These are phyloP conservation scores for Xylaria curta DNA, from an alignment of 495 filamentous ascomycete species.

Conservation along the genomic window DNA sequence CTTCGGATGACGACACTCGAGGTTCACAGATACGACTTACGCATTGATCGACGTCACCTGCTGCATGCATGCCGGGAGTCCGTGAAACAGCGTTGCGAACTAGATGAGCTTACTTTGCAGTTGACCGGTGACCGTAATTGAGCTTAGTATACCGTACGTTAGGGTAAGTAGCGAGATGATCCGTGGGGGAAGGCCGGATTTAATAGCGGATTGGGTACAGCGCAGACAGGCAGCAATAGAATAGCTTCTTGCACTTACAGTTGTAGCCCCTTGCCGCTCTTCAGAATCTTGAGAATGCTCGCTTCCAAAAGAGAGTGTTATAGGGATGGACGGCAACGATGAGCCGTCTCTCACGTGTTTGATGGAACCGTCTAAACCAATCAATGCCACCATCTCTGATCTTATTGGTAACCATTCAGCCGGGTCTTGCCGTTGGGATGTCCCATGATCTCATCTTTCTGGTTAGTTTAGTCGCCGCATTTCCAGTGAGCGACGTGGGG, in stretches of 20 bases:
- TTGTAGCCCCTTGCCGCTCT: neutral
- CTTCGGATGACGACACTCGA: neutral
- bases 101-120: conserved; percentile 11
- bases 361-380: neutral
- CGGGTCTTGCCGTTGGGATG: conserved; percentile 25
- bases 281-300: neutral
- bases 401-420: conserved; percentile 23
- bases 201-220: neutral
- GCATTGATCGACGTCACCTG: conserved; percentile 20
- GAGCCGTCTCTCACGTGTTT: neutral
- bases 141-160: neutral
- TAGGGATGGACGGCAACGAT: neutral
- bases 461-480: conserved; percentile 14
- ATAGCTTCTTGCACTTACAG: neutral
- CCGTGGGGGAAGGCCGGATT: neutral
- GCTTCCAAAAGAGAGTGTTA: neutral
- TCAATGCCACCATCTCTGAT: neutral
- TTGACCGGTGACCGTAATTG: neutral
- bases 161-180: neutral
- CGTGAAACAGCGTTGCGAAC: conserved; percentile 2
- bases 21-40: neutral
- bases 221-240: neutral
- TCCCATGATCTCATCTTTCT: conserved; percentile 19
- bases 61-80: conserved; percentile 13
- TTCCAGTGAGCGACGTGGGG: neutral